phyloP scores from a whole-genome alignment of 2,329 filamentous ascomycete species.

The Ceratocystis papillata region DNA sequence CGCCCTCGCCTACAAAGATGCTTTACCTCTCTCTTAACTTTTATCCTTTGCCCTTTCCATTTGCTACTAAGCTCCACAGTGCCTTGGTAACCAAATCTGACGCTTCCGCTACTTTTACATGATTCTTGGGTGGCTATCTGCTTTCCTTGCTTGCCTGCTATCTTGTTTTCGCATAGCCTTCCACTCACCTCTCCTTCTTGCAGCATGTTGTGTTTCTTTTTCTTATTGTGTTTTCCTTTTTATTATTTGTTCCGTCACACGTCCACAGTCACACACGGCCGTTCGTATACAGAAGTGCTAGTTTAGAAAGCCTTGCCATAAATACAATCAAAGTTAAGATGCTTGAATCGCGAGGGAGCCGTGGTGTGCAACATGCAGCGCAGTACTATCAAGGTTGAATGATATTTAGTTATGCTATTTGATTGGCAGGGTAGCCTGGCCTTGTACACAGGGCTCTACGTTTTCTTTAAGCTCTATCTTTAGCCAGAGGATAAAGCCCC shows the following conservation, averaged over 20 bases:
- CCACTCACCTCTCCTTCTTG: not conserved
- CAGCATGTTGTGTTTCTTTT: not conserved
- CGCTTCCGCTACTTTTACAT: not conserved
- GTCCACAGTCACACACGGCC: not conserved
- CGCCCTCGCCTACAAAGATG: not conserved
- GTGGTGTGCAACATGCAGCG: not conserved
- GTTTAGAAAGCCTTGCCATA: slow-evolving; percentile 1
- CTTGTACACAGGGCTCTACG: too few relatives aligned
- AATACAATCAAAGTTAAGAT: slow-evolving; percentile 4
- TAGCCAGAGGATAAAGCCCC: too few relatives aligned
- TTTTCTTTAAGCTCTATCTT: too few relatives aligned
- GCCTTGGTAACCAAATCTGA: not conserved
- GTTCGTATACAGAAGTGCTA: not conserved
- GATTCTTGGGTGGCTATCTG: not conserved
- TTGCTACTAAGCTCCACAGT: not conserved
- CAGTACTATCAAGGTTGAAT: not conserved
- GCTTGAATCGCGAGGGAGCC: not conserved
- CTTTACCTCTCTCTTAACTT: not conserved
- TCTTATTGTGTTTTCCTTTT: not conserved
- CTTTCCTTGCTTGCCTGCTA: not conserved
- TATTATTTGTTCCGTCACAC: not conserved
- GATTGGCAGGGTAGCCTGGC: not conserved
- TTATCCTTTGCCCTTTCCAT: not conserved
- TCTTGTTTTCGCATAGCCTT: not conserved
- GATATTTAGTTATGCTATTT: not conserved